These are phyloP conservation scores for Verticillium longisporum DNA, from an alignment of 2,329 filamentous ascomycete genomes.

Conservation along the genomic window DNA sequence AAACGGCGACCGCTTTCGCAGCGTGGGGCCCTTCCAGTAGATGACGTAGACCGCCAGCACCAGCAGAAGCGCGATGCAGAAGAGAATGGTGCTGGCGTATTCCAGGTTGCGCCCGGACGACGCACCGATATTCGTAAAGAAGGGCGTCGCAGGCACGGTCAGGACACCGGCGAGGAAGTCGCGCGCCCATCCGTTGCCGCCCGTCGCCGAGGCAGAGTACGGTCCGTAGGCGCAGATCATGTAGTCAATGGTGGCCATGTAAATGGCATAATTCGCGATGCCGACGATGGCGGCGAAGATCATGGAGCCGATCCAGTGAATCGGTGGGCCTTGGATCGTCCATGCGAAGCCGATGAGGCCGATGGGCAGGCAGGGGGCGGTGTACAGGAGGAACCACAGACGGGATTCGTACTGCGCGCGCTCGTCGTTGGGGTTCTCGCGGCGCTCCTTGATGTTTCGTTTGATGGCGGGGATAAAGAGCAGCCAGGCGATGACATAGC, in stretches of 20 bases:
- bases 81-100: slow-evolving; percentile 58
- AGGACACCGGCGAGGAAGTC: slow-evolving; percentile 69
- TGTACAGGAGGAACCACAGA: slow-evolving; percentile 58
- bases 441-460: slow-evolving; percentile 43
- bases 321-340: slow-evolving; percentile 55
- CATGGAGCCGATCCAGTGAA: slow-evolving; percentile 64
- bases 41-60: slow-evolving; percentile 59
- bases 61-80: slow-evolving; percentile 53
- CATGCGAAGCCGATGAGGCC: slow-evolving; percentile 66
- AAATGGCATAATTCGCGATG: slow-evolving; percentile 67
- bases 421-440: slow-evolving; percentile 44
- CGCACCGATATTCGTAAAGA: slow-evolving; percentile 50
- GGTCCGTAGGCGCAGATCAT: slow-evolving; percentile 69
- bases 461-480: slow-evolving; percentile 52
- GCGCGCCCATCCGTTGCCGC: slow-evolving; percentile 67
- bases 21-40: slow-evolving; percentile 55
- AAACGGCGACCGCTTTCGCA: slow-evolving; percentile 57
- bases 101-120: slow-evolving; percentile 43
- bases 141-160: slow-evolving; percentile 60
- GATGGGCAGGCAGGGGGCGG: slow-evolving; percentile 53
- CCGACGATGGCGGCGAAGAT: slow-evolving; percentile 60
- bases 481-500: slow-evolving; percentile 57
- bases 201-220: slow-evolving; percentile 68
- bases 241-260: slow-evolving; percentile 73
- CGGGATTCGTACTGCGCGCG: slow-evolving; percentile 63